phyloP scores from a whole-genome alignment of 2,329 filamentous ascomycete genomes.

The Fusarium drepaniforme region DNA sequence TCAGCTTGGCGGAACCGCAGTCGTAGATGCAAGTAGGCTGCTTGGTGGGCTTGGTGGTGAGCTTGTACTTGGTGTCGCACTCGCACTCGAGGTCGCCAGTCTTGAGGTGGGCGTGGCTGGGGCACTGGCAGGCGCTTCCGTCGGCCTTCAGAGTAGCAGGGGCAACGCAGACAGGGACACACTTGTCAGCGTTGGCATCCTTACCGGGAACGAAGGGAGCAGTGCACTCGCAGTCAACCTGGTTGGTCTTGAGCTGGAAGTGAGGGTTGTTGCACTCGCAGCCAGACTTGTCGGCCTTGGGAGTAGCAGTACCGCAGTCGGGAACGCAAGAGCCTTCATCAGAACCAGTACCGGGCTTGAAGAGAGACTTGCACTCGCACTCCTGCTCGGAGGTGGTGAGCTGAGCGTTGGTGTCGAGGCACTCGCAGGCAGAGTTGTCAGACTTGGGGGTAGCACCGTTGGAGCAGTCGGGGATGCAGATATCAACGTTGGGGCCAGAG shows the following conservation, averaged over 20 bases:
- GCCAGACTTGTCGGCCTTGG: not conserved
- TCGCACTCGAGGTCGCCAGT: not conserved
- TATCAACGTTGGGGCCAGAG: not conserved
- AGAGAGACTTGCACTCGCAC: not conserved
- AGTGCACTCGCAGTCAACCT: not conserved
- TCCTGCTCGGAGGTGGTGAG: not conserved
- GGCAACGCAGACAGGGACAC: not conserved
- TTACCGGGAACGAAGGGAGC: not conserved
- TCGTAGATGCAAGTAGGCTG: not conserved
- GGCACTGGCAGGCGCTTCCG: not conserved
- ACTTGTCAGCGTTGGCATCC: not conserved
- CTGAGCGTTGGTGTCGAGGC: not conserved
- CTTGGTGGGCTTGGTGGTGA: not conserved
- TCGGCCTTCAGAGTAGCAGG: not conserved
- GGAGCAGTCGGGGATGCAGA: not conserved
- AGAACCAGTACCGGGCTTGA: not conserved
- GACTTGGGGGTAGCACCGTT: not conserved
- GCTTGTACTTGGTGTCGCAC: not conserved
- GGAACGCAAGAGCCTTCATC: not conserved
- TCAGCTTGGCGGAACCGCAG: slow-evolving; percentile 1
- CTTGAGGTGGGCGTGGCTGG: not conserved
- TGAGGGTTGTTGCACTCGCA: not conserved
- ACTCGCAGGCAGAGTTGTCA: not conserved
- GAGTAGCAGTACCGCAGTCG: not conserved
- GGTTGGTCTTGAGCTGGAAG: not conserved